These are phyloP conservation scores for Clonostachys byssicola DNA, from an alignment of 2,329 filamentous ascomycete species.

Conservation along the genomic window DNA sequence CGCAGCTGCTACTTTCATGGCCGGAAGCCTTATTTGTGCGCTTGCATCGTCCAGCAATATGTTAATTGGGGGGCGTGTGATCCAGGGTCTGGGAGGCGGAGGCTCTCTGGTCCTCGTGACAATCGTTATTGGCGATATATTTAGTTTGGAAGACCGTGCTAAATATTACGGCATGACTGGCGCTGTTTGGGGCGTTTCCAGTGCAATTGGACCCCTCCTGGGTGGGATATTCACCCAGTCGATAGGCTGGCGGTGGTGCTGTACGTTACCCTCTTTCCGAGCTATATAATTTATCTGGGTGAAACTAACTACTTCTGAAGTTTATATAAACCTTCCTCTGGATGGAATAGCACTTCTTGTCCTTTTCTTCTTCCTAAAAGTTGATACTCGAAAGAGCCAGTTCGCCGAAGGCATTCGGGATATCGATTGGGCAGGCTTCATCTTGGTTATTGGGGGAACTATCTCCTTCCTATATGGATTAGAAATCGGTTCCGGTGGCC, in stretches of 20 bases:
- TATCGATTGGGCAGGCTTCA: constrained; percentile 42
- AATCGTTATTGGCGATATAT: constrained; percentile 28
- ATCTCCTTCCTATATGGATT: constrained; percentile 59
- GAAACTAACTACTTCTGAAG: constrained; percentile 3
- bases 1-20: constrained; percentile 25
- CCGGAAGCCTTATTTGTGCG: constrained; percentile 27
- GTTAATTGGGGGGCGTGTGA: constrained; percentile 24
- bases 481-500: constrained; percentile 48
- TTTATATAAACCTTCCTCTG: constrained; percentile 37
- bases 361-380: constrained; percentile 29
- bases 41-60: constrained; percentile 20
- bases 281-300: too few species aligned
- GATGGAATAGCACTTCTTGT: constrained; percentile 33
- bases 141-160: constrained; percentile 24
- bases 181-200: constrained; percentile 50
- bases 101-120: constrained; percentile 27
- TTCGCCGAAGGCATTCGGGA: constrained; percentile 49
- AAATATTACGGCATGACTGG: constrained; percentile 52
- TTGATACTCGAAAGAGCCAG: constrained; percentile 52
- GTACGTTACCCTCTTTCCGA: constrained; percentile 26
- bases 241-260: constrained; percentile 42
- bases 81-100: constrained; percentile 28
- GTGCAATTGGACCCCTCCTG: constrained; percentile 41
- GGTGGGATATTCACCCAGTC: constrained; percentile 43
- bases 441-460: constrained; percentile 51